Evolutionary conservation across 306 rosid genomes (phyloP).

Genomic region (Medicago lupulina): DNA sequence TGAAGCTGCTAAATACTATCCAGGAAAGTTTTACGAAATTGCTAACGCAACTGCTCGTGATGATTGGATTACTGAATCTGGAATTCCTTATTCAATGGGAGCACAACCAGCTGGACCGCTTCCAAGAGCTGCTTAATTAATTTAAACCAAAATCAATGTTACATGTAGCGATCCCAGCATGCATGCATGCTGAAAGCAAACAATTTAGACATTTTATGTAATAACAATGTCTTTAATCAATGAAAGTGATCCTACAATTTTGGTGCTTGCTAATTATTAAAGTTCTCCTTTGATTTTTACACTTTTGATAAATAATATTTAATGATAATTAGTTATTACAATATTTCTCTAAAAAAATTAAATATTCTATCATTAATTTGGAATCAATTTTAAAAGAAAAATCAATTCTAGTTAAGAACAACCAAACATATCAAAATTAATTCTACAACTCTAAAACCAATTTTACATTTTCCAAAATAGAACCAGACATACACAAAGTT

Average conservation of each 20-base stretch:
- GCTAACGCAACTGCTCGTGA: conserved; percentile 46
- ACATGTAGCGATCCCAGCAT: conserved; percentile 23
- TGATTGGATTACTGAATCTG: conserved; percentile 54
- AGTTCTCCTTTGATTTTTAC: neutral
- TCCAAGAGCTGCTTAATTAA: neutral
- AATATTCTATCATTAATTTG: too few relatives aligned
- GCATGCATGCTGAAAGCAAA: neutral
- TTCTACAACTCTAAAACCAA: too few relatives aligned
- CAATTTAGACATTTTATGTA: conserved; percentile 1
- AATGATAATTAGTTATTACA: too few relatives aligned
- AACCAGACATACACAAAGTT: too few relatives aligned
- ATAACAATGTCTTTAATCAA: neutral
- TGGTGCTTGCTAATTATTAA: neutral
- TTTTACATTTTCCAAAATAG: too few relatives aligned
- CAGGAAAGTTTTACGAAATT: conserved; percentile 43
- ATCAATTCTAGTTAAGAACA: too few relatives aligned
- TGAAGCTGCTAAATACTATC: conserved; percentile 50
- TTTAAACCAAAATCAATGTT: neutral
- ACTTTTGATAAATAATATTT: too few relatives aligned
- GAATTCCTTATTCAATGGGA: conserved; percentile 45
- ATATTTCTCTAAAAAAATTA: too few relatives aligned
- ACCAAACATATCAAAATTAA: too few relatives aligned
- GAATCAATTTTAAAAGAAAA: too few relatives aligned
- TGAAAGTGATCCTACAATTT: neutral
- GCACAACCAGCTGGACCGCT: conserved; percentile 22